Evolutionary conservation across 2,329 filamentous ascomycete genomes (phyloP), one percentile per base, ranked within the genome.

Genomic region (Ophiostoma piceae): DNA sequence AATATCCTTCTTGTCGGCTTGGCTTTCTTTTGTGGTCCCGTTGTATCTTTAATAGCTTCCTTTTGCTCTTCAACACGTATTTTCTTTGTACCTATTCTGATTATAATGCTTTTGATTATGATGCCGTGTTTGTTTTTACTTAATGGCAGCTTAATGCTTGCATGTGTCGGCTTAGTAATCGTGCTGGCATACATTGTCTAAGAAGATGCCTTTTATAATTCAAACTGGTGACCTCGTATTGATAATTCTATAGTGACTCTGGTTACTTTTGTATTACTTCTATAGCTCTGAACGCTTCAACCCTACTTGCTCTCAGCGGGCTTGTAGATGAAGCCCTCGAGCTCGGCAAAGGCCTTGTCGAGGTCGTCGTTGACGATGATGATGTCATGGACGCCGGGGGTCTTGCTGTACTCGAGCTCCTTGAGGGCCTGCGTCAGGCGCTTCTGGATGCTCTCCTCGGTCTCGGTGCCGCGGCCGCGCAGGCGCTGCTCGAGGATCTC

Each of bases 381-480:
- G 70, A 74, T 75, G 73, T 79, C 78, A 71, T 79, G 84, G 77
- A 87, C 86, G 22, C 89, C 90, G 0, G 87, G 85, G 1, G 84
- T 86, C 79, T 88, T 85, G 60, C 90, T 83, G 77, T 86, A 95
- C 72, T 89, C 90, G 72, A 96, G 83, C 82, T 96, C 92, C 66
- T 87, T 83, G 78, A 85, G 84, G 2, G 92, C 92, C 79, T 92
- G 91, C 14, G 82, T 80, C 69, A 96, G 80, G 67, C 92, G 84
- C 79, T 90, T 89, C 76, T 84, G 81, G 69, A 96, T 82, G 67
- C 84, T 87, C 67, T 89, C 88, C 79, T 94, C 91, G 68, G 83
- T 86, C 79, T 95, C 92, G n/a, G 92, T 94, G 9, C 88, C 90
- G 70, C 92, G 84, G 43, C 89, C 90, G 65, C 91, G 85, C 68